phyloP scores from a whole-genome alignment of 1,284 basidiomycete genomes.

The Apiotrichum mycotoxinovorans region DNA sequence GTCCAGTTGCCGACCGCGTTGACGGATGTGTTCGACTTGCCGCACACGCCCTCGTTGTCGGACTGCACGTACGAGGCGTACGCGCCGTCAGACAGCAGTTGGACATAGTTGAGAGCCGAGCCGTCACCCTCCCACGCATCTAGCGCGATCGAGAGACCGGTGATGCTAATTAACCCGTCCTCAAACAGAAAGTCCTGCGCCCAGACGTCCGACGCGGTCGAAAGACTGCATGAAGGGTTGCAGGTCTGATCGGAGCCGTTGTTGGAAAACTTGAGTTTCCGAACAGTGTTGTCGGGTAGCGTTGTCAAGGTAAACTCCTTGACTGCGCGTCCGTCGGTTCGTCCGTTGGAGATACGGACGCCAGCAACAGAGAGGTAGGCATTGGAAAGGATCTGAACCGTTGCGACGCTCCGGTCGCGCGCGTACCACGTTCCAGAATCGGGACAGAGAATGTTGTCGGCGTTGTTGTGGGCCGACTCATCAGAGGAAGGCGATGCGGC shows the following conservation, averaged over 20 bases:
- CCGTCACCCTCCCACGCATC: constrained; percentile 70
- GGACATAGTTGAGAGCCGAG: constrained; percentile 80
- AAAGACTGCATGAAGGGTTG: constrained; percentile 66
- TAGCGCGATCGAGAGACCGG: constrained; percentile 69
- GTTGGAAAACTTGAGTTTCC: constrained; percentile 72
- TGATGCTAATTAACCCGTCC: constrained; percentile 60
- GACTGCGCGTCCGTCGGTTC: constrained; percentile 72
- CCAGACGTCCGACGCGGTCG: constrained; percentile 64
- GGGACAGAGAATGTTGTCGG: constrained; percentile 79
- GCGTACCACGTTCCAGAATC: constrained; percentile 73
- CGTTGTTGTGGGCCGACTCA: constrained; percentile 63
- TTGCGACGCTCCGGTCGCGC: constrained; percentile 63
- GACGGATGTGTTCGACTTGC: constrained; percentile 29
- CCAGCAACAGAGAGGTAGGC: constrained; percentile 61
- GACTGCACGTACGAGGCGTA: constrained; percentile 23
- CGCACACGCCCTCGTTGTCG: constrained; percentile 53
- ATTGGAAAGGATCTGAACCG: constrained; percentile 72
- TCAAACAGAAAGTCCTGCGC: constrained; percentile 66
- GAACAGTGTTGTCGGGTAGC: constrained; percentile 80
- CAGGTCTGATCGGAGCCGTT: constrained; percentile 71
- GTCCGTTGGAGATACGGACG: constrained; percentile 85
- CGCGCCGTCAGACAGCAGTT: constrained; percentile 79
- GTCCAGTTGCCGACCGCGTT: constrained; percentile 67
- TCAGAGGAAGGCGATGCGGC: constrained; percentile 67
- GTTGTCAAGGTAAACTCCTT: constrained; percentile 79